A percentile compares a stretch with the other conserved stretches of the same genome.
These are phyloP conservation scores for Dactylellina haptotyla DNA, from an alignment of 2,329 filamentous ascomycete genomes.

Conservation along the genomic window DNA sequence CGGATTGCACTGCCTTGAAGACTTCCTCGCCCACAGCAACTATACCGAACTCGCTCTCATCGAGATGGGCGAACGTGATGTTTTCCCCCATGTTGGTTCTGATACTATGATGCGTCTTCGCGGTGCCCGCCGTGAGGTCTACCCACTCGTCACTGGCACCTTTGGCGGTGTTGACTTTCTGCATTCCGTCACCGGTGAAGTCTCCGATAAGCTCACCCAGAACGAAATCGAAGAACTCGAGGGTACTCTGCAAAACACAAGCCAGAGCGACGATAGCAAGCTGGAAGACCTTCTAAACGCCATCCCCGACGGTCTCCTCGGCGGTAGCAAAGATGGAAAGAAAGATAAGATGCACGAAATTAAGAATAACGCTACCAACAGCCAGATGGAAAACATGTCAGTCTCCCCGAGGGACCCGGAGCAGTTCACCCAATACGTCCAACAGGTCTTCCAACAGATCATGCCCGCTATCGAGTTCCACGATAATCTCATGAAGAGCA, in stretches of 20 bases:
- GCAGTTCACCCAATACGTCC: constrained; percentile 80
- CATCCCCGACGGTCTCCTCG: constrained; percentile 80
- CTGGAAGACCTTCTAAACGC: constrained; percentile 82
- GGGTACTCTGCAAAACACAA: constrained; percentile 74
- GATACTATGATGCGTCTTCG: constrained; percentile 75
- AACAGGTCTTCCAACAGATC: constrained; percentile 78
- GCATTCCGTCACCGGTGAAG: constrained; percentile 81
- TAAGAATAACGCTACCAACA: constrained; percentile 72
- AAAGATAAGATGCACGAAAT: constrained; percentile 72
- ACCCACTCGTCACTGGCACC: constrained; percentile 86
- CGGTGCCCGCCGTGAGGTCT: constrained; percentile 74
- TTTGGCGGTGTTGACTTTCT: constrained; percentile 96
- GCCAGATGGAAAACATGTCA: constrained; percentile 75
- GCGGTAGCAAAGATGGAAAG: constrained; percentile 76
- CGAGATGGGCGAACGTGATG: constrained; percentile 79
- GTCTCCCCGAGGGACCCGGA: constrained; percentile 84
- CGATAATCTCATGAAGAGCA: constrained; percentile 83
- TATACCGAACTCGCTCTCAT: constrained; percentile 88
- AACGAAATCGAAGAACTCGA: constrained; percentile 90
- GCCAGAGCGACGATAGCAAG: constrained; percentile 65
- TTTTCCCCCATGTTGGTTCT: constrained; percentile 88
- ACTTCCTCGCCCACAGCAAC: constrained; percentile 93
- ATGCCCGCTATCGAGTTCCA: constrained; percentile 93
- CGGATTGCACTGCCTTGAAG: constrained; percentile 88
- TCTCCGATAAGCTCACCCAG: constrained; percentile 89